Evolutionary conservation across 2,329 filamentous ascomycete species (phyloP).

Genomic region (Trichoderma semiorbis): DNA sequence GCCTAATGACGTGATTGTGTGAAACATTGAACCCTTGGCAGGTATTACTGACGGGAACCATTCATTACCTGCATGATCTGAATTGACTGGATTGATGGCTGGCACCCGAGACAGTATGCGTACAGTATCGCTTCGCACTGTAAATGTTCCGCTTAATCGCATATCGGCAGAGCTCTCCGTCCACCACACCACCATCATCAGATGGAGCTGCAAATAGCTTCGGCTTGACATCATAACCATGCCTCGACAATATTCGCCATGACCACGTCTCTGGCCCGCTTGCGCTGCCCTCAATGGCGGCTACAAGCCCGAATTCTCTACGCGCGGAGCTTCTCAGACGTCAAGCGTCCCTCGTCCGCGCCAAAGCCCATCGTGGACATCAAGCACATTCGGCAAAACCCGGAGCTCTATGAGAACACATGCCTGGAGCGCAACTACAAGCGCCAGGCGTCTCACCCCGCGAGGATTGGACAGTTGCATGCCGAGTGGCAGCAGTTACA

Average conservation of each 20-base stretch:
- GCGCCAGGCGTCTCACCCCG: slow-evolving; percentile 50
- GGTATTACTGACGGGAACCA: neutral
- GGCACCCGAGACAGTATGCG: neutral
- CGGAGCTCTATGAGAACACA: slow-evolving; percentile 75
- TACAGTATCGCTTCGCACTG: neutral
- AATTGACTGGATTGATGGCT: neutral
- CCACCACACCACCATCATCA: slow-evolving; percentile 9
- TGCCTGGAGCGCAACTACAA: slow-evolving; percentile 82
- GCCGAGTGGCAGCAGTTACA: slow-evolving; percentile 60
- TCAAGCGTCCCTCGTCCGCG: slow-evolving; percentile 61
- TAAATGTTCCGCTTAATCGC: neutral
- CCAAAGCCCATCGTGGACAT: slow-evolving; percentile 79
- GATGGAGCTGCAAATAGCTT: neutral
- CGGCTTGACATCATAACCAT: slow-evolving; percentile 11
- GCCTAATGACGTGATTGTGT: neutral
- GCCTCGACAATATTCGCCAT: slow-evolving; percentile 23
- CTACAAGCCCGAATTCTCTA: neutral
- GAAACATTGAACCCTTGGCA: neutral
- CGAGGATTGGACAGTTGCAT: slow-evolving; percentile 54
- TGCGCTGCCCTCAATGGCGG: slow-evolving; percentile 17
- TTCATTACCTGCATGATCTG: neutral
- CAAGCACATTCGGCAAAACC: slow-evolving; percentile 85
- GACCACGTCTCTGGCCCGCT: slow-evolving; percentile 26
- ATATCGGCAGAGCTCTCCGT: slow-evolving; percentile 6
- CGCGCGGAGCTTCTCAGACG: slow-evolving; percentile 4